Conservation (phyloP, 805 yeast genomes). For the Kurtzmaniella cleridarum region DNA sequence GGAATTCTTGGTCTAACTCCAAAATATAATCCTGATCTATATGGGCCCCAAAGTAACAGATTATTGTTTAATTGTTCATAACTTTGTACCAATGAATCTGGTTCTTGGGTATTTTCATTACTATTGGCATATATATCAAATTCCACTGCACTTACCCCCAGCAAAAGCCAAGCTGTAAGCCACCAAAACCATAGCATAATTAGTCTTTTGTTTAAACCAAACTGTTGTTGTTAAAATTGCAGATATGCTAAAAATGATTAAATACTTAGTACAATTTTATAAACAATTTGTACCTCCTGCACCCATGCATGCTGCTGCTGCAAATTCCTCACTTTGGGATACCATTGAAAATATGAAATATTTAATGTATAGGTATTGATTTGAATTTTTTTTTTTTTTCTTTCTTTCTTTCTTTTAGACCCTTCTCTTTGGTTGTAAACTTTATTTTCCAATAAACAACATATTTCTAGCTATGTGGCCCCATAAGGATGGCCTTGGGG, state of each 20-base stretch:
- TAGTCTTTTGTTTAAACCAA: neutral
- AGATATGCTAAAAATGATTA: no score
- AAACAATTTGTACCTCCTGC: no score
- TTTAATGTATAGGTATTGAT: no score
- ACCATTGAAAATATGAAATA: no score
- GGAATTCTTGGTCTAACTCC: slow-evolving; percentile 85
- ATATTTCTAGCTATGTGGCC: slow-evolving; percentile 29
- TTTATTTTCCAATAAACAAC: no score
- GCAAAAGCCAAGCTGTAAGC: slow-evolving; percentile 2
- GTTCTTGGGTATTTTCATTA: slow-evolving; percentile 40
- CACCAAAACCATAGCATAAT: neutral
- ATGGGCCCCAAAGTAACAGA: slow-evolving; percentile 78
- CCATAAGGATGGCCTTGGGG: slow-evolving; percentile 30
- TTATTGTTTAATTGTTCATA: slow-evolving; percentile 16
- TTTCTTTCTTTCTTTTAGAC: no score
- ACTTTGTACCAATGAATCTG: slow-evolving; percentile 8
- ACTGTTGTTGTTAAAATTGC: neutral
- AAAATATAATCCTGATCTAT: slow-evolving; percentile 77
- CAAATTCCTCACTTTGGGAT: no score
- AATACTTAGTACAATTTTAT: no score
- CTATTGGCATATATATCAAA: slow-evolving; percentile 45
- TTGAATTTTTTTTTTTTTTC: no score
- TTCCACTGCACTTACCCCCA: slow-evolving; percentile 9
- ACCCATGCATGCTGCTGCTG: no score
- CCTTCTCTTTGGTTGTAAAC: no score